A percentile compares a stretch with the other conserved stretches of the same genome.
Evolutionary conservation across 1,284 basidiomycete species (phyloP).

Genomic region (Trichosporon faecale): DNA sequence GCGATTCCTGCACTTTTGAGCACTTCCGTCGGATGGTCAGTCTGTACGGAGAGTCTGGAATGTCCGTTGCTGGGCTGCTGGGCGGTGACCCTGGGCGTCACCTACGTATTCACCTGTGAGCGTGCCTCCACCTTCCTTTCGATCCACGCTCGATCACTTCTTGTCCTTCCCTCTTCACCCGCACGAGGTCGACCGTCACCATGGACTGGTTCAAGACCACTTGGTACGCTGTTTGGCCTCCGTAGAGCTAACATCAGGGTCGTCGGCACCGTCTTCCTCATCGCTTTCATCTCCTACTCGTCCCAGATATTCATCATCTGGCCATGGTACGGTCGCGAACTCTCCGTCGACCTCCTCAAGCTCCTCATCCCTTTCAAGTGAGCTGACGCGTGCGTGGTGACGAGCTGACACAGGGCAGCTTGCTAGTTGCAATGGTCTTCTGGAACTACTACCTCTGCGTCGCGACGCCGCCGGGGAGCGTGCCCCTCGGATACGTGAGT

Average conservation of each 20-base stretch:
- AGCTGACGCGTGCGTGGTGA: slow-evolving; percentile 34
- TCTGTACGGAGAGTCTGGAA: background rate
- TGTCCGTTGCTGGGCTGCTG: too few relatives aligned
- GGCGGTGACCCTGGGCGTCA: background rate
- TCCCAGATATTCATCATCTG: slow-evolving; percentile 85
- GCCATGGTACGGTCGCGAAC: slow-evolving; percentile 77
- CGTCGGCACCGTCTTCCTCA: slow-evolving; percentile 66
- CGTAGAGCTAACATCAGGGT: slow-evolving; percentile 44
- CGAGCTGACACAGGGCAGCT: slow-evolving; percentile 53
- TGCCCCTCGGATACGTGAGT: slow-evolving; percentile 75
- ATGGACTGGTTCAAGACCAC: slow-evolving; percentile 5
- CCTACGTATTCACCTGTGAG: slow-evolving; percentile 1
- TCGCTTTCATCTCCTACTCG: slow-evolving; percentile 82
- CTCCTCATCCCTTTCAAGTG: slow-evolving; percentile 87
- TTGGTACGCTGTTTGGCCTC: background rate
- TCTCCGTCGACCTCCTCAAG: slow-evolving; percentile 67
- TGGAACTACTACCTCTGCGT: slow-evolving; percentile 86
- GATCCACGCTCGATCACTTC: background rate
- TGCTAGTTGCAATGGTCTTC: slow-evolving; percentile 69
- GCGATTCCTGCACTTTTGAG: background rate
- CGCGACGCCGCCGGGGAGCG: slow-evolving; percentile 73
- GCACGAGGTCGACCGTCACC: background rate
- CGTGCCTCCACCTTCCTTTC: background rate
- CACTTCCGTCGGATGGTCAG: background rate
- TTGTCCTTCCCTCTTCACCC: background rate